A percentile compares a stretch with the other conserved stretches of the same genome.
Conservation (phyloP, 2,329 filamentous ascomycete genomes). For the Diaporthe australafricana region DNA sequence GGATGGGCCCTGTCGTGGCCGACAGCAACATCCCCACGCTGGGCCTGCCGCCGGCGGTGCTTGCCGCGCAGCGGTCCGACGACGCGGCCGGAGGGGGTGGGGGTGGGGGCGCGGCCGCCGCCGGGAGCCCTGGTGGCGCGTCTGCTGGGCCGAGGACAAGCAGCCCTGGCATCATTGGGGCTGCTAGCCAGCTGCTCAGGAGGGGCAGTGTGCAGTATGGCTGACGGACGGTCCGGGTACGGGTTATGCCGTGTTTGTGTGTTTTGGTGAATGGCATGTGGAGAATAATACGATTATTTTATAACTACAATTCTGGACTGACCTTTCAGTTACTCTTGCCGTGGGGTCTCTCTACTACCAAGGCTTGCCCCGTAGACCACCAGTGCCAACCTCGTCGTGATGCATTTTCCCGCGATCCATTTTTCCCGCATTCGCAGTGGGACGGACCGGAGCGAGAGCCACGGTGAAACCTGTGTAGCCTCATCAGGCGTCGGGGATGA, state of each 20-base stretch:
- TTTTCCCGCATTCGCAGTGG: background rate
- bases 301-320: too few species aligned
- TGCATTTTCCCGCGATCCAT: too few species aligned
- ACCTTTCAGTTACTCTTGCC: too few species aligned
- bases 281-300: background rate
- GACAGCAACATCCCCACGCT: slow-evolving; percentile 70
- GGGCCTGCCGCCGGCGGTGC: slow-evolving; percentile 67
- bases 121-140: slow-evolving; percentile 37
- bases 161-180: slow-evolving; percentile 54
- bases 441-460: slow-evolving; percentile 35
- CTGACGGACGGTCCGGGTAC: slow-evolving; percentile 33
- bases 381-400: background rate
- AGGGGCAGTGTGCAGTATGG: slow-evolving; percentile 60
- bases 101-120: background rate
- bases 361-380: too few species aligned
- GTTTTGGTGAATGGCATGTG: background rate
- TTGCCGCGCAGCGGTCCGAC: slow-evolving; percentile 47
- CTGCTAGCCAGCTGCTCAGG: slow-evolving; percentile 55
- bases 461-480: slow-evolving; percentile 24
- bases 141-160: slow-evolving; percentile 47
- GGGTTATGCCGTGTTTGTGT: slow-evolving; percentile 1
- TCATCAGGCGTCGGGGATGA: slow-evolving; percentile 6
- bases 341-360: background rate
- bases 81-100: slow-evolving; percentile 1
- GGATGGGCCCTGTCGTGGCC: slow-evolving; percentile 53